These are phyloP conservation scores for Penicillium atrosanguineum DNA, from an alignment of 495 filamentous ascomycete genomes.

Conservation along the genomic window DNA sequence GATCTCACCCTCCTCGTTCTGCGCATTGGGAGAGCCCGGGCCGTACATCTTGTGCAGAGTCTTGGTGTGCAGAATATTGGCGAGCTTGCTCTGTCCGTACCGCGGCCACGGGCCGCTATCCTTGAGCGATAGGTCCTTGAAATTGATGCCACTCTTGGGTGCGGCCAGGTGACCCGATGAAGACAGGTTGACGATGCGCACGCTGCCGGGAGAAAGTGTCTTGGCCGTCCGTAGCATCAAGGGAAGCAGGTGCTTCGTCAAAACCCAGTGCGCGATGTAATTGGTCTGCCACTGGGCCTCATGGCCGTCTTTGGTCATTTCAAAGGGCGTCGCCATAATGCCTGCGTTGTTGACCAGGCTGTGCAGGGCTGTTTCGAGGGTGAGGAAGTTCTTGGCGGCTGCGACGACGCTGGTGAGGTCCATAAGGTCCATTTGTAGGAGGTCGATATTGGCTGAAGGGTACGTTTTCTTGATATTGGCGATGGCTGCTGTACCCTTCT, in stretches of 20 bases:
- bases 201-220: conserved; percentile 20
- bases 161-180: conserved; percentile 33
- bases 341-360: conserved; percentile 63
- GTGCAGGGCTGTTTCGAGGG: conserved; percentile 33
- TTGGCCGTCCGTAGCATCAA: conserved; percentile 27
- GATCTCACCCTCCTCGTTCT: conserved; percentile 31
- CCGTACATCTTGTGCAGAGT: conserved; percentile 32
- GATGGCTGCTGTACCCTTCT: conserved; percentile 37
- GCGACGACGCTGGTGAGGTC: conserved; percentile 31
- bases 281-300: conserved; percentile 42
- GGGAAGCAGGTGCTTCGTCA: conserved; percentile 39
- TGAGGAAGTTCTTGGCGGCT: conserved; percentile 24
- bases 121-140: conserved; percentile 19
- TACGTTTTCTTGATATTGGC: conserved; percentile 30
- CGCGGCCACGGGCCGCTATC: conserved; percentile 25
- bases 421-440: conserved; percentile 44
- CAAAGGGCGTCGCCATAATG: conserved; percentile 48
- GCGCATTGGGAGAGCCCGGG: conserved; percentile 27
- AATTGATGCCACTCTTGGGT: conserved; percentile 34
- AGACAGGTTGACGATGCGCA: conserved; percentile 41
- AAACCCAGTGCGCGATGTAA: conserved; percentile 45
- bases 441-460: conserved; percentile 33
- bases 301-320: conserved; percentile 25
- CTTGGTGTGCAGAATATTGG: conserved; percentile 39
- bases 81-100: conserved; percentile 47